Percentiles rank a stretch among this genome's conserved stretches.
Conservation (phyloP, 129 eudicot genomes). For the Oenanthe sinensis region DNA sequence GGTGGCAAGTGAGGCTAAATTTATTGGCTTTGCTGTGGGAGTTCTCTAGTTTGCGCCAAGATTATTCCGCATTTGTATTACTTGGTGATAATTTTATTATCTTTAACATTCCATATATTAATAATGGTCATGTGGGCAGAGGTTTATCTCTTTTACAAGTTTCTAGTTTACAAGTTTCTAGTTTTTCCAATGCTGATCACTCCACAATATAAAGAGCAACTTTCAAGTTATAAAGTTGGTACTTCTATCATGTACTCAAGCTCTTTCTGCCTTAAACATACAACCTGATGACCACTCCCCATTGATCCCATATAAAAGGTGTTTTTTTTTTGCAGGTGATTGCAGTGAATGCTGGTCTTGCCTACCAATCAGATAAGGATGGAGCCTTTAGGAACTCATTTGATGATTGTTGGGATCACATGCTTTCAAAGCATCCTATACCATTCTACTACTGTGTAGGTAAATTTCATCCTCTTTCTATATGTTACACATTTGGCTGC, state of each 20-base stretch:
- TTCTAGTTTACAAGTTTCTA: not conserved
- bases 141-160: no score
- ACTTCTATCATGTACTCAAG: not conserved
- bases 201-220: not conserved
- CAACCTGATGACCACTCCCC: not conserved
- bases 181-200: not conserved
- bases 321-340: slow-evolving; percentile 38
- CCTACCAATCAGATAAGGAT: slow-evolving; percentile 63
- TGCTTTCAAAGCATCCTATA: slow-evolving; percentile 69
- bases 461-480: slow-evolving; percentile 12
- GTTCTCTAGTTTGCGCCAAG: no score
- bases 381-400: slow-evolving; percentile 73
- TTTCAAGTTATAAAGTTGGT: not conserved
- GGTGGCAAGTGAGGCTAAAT: not conserved
- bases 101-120: no score
- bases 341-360: slow-evolving; percentile 56
- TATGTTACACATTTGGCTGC: not conserved
- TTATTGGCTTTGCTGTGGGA: not conserved
- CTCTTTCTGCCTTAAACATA: not conserved
- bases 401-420: slow-evolving; percentile 79
- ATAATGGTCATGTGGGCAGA: no score
- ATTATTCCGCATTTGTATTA: no score
- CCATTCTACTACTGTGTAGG: slow-evolving; percentile 88
- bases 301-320: not conserved
- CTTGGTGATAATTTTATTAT: no score